phyloP scores from a whole-genome alignment of 345 rosid species.

The Combretum micranthum region DNA sequence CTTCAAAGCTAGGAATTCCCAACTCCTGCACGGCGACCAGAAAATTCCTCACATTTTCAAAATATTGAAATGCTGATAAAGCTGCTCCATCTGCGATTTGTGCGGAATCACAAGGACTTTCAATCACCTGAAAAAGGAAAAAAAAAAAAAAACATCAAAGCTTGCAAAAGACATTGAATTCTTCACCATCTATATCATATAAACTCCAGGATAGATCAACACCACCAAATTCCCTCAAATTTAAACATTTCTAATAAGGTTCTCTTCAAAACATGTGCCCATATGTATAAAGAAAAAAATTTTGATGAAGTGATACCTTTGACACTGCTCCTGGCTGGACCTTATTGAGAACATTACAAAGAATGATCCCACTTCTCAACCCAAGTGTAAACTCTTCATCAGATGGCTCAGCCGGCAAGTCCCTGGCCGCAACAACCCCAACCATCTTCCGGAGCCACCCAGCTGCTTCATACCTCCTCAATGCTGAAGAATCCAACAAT shows the following conservation, averaged over 20 bases:
- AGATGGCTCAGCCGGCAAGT: constrained; percentile 81
- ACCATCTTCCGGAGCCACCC: constrained; percentile 78
- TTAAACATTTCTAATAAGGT: not conserved
- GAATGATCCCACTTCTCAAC: constrained; percentile 76
- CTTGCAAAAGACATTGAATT: no score
- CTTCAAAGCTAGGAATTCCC: constrained; percentile 77
- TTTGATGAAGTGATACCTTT: constrained; percentile 31
- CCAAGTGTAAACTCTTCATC: constrained; percentile 84
- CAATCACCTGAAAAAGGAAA: constrained; percentile 54
- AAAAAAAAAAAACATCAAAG: not conserved
- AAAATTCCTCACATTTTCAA: constrained; percentile 84
- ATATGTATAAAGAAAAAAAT: not conserved
- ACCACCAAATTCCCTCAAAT: not conserved
- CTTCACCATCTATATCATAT: no score
- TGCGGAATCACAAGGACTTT: constrained; percentile 67
- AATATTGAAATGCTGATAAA: constrained; percentile 78
- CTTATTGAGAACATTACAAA: constrained; percentile 74
- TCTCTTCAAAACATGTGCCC: not conserved
- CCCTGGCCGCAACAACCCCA: constrained; percentile 73
- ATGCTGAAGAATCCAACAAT: constrained; percentile 18
- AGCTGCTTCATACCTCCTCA: constrained; percentile 70
- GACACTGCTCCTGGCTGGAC: constrained; percentile 73
- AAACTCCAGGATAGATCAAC: no score
- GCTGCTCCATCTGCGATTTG: constrained; percentile 82
- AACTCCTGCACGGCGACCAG: constrained; percentile 65